Percentiles rank a stretch among this genome's conserved stretches.
These are phyloP conservation scores for Penicillium dipodomyicola DNA, from an alignment of 495 filamentous ascomycete species.

Conservation along the genomic window DNA sequence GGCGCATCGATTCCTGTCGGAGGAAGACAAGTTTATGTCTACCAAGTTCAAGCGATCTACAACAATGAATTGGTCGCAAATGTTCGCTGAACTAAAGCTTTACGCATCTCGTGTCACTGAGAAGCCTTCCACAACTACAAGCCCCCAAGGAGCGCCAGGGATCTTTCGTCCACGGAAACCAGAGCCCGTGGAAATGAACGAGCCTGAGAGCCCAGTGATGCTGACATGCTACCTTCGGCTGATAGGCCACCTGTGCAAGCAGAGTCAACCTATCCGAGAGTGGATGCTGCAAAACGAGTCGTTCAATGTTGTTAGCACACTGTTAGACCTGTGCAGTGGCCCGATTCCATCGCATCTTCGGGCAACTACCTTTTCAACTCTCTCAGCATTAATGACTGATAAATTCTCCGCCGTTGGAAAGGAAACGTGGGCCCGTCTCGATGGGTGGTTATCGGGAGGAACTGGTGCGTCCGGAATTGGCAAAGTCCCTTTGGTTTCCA, in stretches of 20 bases:
- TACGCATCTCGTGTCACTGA: constrained; percentile 69
- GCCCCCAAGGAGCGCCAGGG: constrained; percentile 56
- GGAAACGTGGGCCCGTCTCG: constrained; percentile 67
- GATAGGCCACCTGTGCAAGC: constrained; percentile 69
- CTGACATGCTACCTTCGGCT: constrained; percentile 88
- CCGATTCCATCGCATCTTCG: constrained; percentile 69
- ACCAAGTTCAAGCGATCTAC: constrained; percentile 74
- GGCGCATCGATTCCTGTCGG: constrained; percentile 84
- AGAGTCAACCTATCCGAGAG: constrained; percentile 63
- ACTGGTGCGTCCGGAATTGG: constrained; percentile 36
- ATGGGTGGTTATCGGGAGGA: constrained; percentile 65
- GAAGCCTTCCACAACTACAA: constrained; percentile 45
- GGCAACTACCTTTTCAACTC: constrained; percentile 68
- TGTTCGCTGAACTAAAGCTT: constrained; percentile 81
- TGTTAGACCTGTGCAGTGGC: constrained; percentile 68
- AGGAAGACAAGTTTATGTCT: constrained; percentile 71
- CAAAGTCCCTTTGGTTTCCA: constrained; percentile 40
- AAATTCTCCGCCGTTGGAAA: constrained; percentile 59
- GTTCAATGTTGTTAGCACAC: constrained; percentile 59
- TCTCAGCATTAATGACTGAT: constrained; percentile 64
- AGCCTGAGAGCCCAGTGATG: constrained; percentile 88
- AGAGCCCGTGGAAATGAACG: constrained; percentile 64
- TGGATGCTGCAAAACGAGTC: constrained; percentile 66
- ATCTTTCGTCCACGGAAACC: constrained; percentile 59
- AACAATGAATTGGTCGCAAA: constrained; percentile 86